Conservation (phyloP, 148 eudicot species). For the Dianthus caryophyllus region DNA sequence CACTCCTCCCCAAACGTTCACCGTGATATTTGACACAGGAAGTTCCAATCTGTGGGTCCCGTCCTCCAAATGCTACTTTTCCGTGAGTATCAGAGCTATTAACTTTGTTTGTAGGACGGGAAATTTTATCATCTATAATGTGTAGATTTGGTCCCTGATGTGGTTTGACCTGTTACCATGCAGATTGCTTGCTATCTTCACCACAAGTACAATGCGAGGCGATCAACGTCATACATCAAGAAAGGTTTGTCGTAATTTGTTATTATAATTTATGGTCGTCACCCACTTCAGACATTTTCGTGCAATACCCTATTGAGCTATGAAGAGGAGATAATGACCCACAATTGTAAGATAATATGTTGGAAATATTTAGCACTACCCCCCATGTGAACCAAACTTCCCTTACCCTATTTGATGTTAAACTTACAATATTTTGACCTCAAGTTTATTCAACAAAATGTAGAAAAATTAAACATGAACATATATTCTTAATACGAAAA, state of each 20-base stretch:
- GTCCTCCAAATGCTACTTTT: conserved; percentile 72
- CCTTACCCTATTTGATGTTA: too few species aligned
- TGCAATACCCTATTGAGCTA: too few species aligned
- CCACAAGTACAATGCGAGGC: conserved; percentile 73
- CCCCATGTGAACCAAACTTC: too few species aligned
- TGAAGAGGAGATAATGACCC: too few species aligned
- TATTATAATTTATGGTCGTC: too few species aligned
- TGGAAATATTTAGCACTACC: too few species aligned
- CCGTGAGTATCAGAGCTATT: conserved; percentile 43
- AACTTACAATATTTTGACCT: too few species aligned
- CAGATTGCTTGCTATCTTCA: conserved; percentile 82
- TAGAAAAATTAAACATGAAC: too few species aligned
- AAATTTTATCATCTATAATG: neutral
- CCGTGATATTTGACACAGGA: conserved; percentile 88
- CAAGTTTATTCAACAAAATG: too few species aligned
- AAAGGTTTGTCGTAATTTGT: conserved; percentile 44
- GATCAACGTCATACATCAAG: conserved; percentile 59
- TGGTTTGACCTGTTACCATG: conserved; percentile 17
- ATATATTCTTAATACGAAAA: too few species aligned
- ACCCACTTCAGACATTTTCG: too few species aligned
- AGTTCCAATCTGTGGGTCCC: conserved; percentile 96
- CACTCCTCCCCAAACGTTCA: conserved; percentile 79
- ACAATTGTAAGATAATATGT: too few species aligned
- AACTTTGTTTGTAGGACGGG: neutral
- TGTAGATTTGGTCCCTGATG: conserved; percentile 12